Evolutionary conservation across 495 filamentous ascomycete genomes (phyloP).

Genomic region (Trichoderma orchidacearum): DNA sequence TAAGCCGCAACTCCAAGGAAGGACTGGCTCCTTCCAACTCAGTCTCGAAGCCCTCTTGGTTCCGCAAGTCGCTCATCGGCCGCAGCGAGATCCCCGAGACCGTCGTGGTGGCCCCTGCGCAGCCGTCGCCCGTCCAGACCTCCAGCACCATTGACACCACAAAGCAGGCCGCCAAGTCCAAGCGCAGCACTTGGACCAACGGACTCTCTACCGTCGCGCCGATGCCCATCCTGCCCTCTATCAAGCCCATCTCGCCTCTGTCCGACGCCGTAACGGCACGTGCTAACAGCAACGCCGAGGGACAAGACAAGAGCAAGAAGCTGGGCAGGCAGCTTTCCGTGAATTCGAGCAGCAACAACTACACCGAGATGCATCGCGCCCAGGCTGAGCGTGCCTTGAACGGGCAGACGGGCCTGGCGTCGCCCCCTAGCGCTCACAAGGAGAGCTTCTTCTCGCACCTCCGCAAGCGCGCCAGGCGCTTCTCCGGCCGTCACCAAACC

Average conservation of each 20-base stretch:
- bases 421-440: constrained; percentile 56
- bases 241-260: constrained; percentile 84
- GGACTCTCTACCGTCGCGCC: constrained; percentile 71
- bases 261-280: constrained; percentile 88
- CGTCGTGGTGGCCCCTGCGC: constrained; percentile 21
- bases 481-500: constrained; percentile 80
- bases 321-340: constrained; percentile 92
- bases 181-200: constrained; percentile 81
- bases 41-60: constrained; percentile 83
- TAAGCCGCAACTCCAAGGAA: constrained; percentile 50
- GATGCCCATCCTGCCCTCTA: constrained; percentile 95
- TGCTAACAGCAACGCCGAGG: constrained; percentile 36
- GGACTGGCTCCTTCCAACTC: constrained; percentile 48
- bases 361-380: constrained; percentile 70
- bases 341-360: constrained; percentile 87
- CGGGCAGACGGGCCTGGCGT: constrained; percentile 55
- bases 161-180: constrained; percentile 33
- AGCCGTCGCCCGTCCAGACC: constrained; percentile 43
- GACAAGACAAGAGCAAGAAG: constrained; percentile 63
- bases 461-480: constrained; percentile 79
- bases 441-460: constrained; percentile 98
- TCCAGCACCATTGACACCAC: constrained; percentile 35
- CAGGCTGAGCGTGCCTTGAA: constrained; percentile 86
- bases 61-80: constrained; percentile 80
- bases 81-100: constrained; percentile 34